Percentiles rank a stretch among this genome's conserved stretches.
Conservation (phyloP, 2,329 filamentous ascomycete species). For the Lachnellula hyalina region DNA sequence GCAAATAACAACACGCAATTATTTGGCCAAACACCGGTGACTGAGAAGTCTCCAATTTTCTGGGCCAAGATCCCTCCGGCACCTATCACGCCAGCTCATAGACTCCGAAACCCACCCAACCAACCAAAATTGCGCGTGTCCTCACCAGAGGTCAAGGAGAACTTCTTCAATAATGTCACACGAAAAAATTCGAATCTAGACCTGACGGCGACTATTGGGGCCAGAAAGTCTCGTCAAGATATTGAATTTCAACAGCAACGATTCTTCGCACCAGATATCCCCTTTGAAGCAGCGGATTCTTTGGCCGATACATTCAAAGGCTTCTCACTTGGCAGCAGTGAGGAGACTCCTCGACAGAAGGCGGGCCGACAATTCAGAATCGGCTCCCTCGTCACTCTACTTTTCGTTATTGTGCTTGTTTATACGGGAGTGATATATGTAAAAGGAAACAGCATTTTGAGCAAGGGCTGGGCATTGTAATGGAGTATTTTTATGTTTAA, state of each 20-base stretch:
- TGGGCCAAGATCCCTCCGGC: conserved; percentile 66
- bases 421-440: not conserved
- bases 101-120: conserved; percentile 56
- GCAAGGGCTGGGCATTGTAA: not conserved
- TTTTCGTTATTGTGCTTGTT: not conserved
- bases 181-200: not conserved
- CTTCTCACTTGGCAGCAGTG: conserved; percentile 15
- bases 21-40: conserved; percentile 22
- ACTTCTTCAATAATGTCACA: conserved; percentile 41
- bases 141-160: conserved; percentile 40
- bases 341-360: conserved; percentile 1
- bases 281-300: conserved; percentile 13
- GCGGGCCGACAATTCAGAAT: not conserved
- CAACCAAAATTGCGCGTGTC: conserved; percentile 47
- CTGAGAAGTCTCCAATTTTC: conserved; percentile 43
- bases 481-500: not conserved
- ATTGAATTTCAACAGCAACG: conserved; percentile 46
- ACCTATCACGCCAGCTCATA: conserved; percentile 60
- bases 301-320: conserved; percentile 17
- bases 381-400: not conserved
- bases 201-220: not conserved
- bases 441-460: not conserved
- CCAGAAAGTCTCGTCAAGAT: conserved; percentile 5
- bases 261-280: conserved; percentile 19
- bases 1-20: conserved; percentile 35